A percentile compares a stretch with the other conserved stretches of the same genome.
phyloP scores from a whole-genome alignment of 1,284 basidiomycete species.

The Erythrobasidium hasegawianum region DNA sequence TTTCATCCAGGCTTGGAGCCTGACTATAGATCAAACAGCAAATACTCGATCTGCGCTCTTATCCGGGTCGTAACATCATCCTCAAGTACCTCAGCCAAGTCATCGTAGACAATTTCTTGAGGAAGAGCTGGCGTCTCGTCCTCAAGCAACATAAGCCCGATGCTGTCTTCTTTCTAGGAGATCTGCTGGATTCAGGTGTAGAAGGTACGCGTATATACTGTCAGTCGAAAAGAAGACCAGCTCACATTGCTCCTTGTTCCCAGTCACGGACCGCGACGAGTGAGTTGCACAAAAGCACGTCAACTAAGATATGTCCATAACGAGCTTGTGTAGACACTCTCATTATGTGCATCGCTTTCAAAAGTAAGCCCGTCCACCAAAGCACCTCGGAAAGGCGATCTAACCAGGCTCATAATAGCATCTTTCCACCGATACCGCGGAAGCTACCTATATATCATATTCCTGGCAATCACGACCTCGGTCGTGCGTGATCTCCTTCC shows the following conservation, averaged over 20 bases:
- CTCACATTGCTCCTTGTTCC: background rate
- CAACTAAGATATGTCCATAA: too few relatives aligned
- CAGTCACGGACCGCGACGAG: slow-evolving; percentile 57
- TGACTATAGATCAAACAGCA: slow-evolving; percentile 50
- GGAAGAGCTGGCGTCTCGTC: slow-evolving; percentile 69
- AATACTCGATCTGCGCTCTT: slow-evolving; percentile 58
- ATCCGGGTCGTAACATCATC: slow-evolving; percentile 52
- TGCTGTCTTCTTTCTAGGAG: slow-evolving; percentile 72
- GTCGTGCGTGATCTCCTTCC: slow-evolving; percentile 52
- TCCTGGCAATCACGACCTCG: slow-evolving; percentile 83
- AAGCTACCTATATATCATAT: slow-evolving; percentile 59
- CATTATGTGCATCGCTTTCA: slow-evolving; percentile 42
- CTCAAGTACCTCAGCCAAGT: slow-evolving; percentile 49
- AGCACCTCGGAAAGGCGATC: slow-evolving; percentile 65
- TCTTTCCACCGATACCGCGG: slow-evolving; percentile 54
- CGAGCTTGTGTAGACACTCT: slow-evolving; percentile 38
- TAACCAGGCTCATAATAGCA: slow-evolving; percentile 45
- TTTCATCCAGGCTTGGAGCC: slow-evolving; percentile 11
- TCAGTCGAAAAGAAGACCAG: background rate
- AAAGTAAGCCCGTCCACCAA: slow-evolving; percentile 46
- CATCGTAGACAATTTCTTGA: slow-evolving; percentile 63
- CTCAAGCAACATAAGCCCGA: slow-evolving; percentile 60
- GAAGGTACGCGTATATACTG: slow-evolving; percentile 50
- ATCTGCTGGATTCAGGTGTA: slow-evolving; percentile 69
- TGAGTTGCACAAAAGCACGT: slow-evolving; percentile 55